Conservation (phyloP, 108 stramenopile species). For the Discostella stelligeroides region DNA sequence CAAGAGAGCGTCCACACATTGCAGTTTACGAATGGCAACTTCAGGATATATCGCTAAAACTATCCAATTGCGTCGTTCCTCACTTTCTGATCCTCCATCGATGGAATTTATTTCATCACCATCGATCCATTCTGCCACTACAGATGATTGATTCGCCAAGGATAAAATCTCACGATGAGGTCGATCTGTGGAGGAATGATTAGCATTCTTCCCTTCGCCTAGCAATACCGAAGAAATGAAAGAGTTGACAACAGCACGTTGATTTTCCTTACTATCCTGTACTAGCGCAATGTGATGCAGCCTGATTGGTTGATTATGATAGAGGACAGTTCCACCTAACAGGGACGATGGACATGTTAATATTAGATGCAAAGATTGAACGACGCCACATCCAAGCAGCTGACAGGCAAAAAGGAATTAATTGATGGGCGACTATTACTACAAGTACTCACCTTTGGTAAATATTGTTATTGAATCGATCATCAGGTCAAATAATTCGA, state of each 20-base stretch:
- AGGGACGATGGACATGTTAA: background rate
- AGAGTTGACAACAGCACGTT: conserved; percentile 18
- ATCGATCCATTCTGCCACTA: conserved; percentile 44
- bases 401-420: background rate
- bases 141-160: conserved; percentile 5
- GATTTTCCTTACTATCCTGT: conserved; percentile 28
- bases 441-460: conserved; percentile 64
- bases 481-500: too few species aligned
- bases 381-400: background rate
- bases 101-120: background rate
- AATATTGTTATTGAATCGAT: conserved; percentile 76
- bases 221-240: conserved; percentile 38
- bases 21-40: conserved; percentile 35
- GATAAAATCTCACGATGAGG: conserved; percentile 33
- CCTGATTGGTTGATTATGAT: conserved; percentile 36
- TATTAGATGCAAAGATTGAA: background rate
- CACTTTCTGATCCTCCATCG: background rate
- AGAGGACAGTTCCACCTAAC: conserved; percentile 42
- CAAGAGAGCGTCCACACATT: conserved; percentile 30
- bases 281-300: conserved; percentile 1
- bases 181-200: conserved; percentile 6
- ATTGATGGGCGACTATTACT: background rate
- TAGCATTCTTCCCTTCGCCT: conserved; percentile 22
- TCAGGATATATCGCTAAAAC: conserved; percentile 41
- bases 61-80: conserved; percentile 32